A percentile compares a stretch with the other conserved stretches of the same genome.
phyloP scores from a whole-genome alignment of 179 eudicot genomes.

The Beta macrorhiza region DNA sequence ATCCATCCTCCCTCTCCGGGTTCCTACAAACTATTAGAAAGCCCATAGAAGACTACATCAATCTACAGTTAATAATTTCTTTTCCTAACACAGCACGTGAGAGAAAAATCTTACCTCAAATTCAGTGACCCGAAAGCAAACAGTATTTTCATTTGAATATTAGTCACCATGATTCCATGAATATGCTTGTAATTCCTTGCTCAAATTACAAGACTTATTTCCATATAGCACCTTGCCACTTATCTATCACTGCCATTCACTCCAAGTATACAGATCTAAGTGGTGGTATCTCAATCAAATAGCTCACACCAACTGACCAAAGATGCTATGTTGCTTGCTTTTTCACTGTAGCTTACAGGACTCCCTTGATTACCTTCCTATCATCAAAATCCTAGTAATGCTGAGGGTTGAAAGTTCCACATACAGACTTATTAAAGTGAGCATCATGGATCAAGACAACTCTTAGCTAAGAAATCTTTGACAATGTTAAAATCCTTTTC shows the following conservation, averaged over 20 bases:
- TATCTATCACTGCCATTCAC: neutral
- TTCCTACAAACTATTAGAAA: too few relatives aligned
- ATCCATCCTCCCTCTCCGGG: too few relatives aligned
- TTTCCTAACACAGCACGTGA: neutral
- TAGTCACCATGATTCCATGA: neutral
- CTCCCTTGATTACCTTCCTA: neutral
- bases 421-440: neutral
- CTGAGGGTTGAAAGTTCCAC: neutral
- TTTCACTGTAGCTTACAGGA: neutral
- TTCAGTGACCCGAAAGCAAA: neutral
- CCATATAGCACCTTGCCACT: neutral
- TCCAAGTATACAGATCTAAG: neutral
- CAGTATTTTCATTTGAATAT: too few relatives aligned
- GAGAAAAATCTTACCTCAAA: neutral
- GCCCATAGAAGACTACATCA: too few relatives aligned
- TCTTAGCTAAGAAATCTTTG: neutral
- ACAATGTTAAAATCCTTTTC: neutral
- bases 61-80: too few relatives aligned
- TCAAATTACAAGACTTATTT: too few relatives aligned
- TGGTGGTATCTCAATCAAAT: neutral
- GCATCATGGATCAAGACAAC: neutral
- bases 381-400: neutral
- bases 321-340: neutral
- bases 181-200: too few relatives aligned
- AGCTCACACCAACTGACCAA: neutral